Evolutionary conservation across 176 grass and related monocot species (phyloP), one percentile per base, ranked within the genome.

Genomic region (Oryza meridionalis): DNA sequence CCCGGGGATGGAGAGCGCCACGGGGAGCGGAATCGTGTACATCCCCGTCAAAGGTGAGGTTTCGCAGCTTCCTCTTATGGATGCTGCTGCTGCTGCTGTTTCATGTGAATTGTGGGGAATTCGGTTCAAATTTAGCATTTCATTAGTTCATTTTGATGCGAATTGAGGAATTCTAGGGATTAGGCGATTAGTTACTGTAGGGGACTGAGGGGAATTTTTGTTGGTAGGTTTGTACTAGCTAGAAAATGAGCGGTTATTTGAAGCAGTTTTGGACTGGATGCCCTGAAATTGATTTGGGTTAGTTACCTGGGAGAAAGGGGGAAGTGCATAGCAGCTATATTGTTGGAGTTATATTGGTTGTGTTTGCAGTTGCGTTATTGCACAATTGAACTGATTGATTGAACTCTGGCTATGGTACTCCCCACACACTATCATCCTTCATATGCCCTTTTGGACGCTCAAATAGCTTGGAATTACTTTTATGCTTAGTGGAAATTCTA

Each of bases 11-110:
- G 76, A 88, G 62, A 73, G 62, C 4, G 80, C 21, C 16, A 63
- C 80, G 4, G 89, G 89, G 11, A 79, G 58, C 0, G 70, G 90
- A 5, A 79, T 94, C 63, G 77, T 90, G 17, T 99, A 72, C 75
- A 86, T 99, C 69, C 96, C 96, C 2, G 50, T 85, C 29, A 62
- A 63, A 89, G 96, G 93, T 98, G 65, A 84, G 69, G 9, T 31
- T 55, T 50, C 13, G 12, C 6, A 32, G 0, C 62, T 37, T 14
- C 2, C 37, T 46, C 17, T 14, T 62, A 5, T 13, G 14, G 3
- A 35, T 31, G 33, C 33, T 35, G 33, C 33, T 35, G 33, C 33
- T 77, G 6, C 29, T 80, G 26, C 12, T 40, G 40, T 9, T 35
- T 12, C 21, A 69, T 47, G 67, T 3, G 26, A 49, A 63, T 40